These are phyloP conservation scores for Trametes maxima DNA, from an alignment of 768 basidiomycete genomes.

Conservation along the genomic window DNA sequence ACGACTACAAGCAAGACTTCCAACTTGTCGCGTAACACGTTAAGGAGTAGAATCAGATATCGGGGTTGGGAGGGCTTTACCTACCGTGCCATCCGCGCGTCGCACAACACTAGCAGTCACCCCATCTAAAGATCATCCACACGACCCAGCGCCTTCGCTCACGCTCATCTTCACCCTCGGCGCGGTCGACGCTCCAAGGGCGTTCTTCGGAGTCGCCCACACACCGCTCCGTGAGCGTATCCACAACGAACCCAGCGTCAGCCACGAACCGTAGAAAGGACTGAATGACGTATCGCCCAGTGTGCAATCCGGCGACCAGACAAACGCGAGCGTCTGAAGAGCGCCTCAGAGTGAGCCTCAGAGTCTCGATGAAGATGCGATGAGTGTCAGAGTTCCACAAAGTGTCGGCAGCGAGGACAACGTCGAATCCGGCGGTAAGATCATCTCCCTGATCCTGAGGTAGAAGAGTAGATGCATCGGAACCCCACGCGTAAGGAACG, in stretches of 20 bases:
- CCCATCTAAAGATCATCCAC: constrained; percentile 48
- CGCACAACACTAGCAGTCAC: background rate
- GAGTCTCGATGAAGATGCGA: constrained; percentile 51
- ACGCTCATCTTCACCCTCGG: constrained; percentile 61
- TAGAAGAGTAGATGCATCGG: constrained; percentile 41
- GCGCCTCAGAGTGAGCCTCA: constrained; percentile 50
- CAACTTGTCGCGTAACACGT: background rate
- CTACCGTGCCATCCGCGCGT: background rate
- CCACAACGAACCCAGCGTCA: constrained; percentile 47
- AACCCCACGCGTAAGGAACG: constrained; percentile 68
- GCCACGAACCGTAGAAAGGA: constrained; percentile 51
- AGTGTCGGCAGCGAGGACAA: constrained; percentile 75
- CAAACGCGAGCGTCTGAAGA: constrained; percentile 52
- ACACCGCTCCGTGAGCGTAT: constrained; percentile 51
- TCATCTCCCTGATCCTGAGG: constrained; percentile 24
- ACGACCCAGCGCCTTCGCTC: constrained; percentile 74
- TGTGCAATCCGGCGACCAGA: constrained; percentile 76
- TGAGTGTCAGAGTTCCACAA: constrained; percentile 75
- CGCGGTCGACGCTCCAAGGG: constrained; percentile 54
- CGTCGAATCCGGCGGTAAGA: constrained; percentile 48
- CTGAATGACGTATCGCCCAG: constrained; percentile 71
- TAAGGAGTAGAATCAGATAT: background rate
- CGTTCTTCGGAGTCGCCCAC: constrained; percentile 43
- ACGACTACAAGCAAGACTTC: no score
- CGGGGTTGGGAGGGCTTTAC: background rate